phyloP scores from a whole-genome alignment of 331 rosid genomes.

The Pyrus hybrid region DNA sequence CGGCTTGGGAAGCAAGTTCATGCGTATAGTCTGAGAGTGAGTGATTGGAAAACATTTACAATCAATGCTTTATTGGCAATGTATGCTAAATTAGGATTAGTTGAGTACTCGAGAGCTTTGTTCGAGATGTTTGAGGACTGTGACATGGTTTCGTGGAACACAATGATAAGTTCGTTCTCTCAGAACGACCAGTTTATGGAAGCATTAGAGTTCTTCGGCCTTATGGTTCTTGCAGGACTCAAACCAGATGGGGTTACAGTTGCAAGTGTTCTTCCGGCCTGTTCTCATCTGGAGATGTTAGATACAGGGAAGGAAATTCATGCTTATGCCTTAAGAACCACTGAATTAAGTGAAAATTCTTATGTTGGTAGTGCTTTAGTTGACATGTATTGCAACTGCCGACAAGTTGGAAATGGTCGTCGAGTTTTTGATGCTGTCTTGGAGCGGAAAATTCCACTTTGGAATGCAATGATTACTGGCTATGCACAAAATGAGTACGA shows the following conservation, averaged over 20 bases:
- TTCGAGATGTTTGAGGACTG: conserved; percentile 54
- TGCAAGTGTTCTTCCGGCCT: conserved; percentile 75
- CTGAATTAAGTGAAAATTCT: conserved; percentile 43
- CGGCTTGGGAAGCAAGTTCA: conserved; percentile 73
- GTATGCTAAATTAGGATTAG: conserved; percentile 64
- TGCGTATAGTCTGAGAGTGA: conserved; percentile 46
- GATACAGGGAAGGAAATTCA: conserved; percentile 56
- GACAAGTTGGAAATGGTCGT: conserved; percentile 42
- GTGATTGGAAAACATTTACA: conserved; percentile 42
- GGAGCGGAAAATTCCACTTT: conserved; percentile 42
- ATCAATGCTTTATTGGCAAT: conserved; percentile 71
- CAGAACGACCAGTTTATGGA: conserved; percentile 57
- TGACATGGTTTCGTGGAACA: conserved; percentile 76
- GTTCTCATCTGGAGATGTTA: conserved; percentile 72
- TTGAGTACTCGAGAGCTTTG: conserved; percentile 44
- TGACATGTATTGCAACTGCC: conserved; percentile 87
- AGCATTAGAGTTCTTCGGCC: conserved; percentile 38
- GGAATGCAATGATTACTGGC: conserved; percentile 83
- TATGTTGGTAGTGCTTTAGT: conserved; percentile 69
- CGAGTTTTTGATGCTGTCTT: conserved; percentile 39
- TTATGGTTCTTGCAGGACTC: conserved; percentile 47
- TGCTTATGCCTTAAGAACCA: conserved; percentile 46
- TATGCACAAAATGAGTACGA: conserved; percentile 55
- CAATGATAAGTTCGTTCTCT: conserved; percentile 62
- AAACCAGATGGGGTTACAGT: conserved; percentile 65